Base-by-base conservation (phyloP, 2,329 filamentous ascomycete species). In the Aspergillus tanneri region DNA sequence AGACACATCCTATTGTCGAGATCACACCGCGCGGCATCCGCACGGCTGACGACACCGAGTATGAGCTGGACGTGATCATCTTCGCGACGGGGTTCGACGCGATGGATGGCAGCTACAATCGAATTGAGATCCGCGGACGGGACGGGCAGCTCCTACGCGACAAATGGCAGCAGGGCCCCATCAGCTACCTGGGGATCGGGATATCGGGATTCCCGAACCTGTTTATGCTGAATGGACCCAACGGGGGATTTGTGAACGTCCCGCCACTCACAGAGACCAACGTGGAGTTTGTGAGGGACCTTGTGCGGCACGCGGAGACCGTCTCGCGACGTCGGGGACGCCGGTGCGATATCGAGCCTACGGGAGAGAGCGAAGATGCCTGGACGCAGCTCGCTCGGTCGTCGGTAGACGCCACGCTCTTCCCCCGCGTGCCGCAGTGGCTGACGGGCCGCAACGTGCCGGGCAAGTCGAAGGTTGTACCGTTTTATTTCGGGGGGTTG, bases 201-300 rank as follows among this genome's bases (percentile, higher is more conserved):
- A 62, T 69, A 1, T 49, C 64, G 1, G 59, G 66, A 0, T 77
- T 73, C 46, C 75, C 75, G 0, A 77, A 77, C 50, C 57, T 77
- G 49, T 71, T 77, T 52, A 68, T 72, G 57, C 57, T 73, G 10
- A 45, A 53, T 3, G 73, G 72, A 0, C 73, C 72, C 0, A 59
- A 70, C 27, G 62, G 62, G 6, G 65, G 64, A 0, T 69, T 71
- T 43, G 54, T 54, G 6, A 72, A 70, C 37, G 46, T 63, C 10
- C 68, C 66, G 11, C 57, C 60, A 0, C 49, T 57, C 1, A 57
- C 67, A 16, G 70, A 72, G 46, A 46, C 47, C 1, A 59, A 66
- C 10, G 65, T 67, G 2, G 62, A 68, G 1, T 47, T 47, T 12
- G 39, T 50, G 8, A 27, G 38, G 12, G 36, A 50, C 10, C 12